phyloP scores from a whole-genome alignment of 495 filamentous ascomycete genomes.

The Penicillium chermesinum region DNA sequence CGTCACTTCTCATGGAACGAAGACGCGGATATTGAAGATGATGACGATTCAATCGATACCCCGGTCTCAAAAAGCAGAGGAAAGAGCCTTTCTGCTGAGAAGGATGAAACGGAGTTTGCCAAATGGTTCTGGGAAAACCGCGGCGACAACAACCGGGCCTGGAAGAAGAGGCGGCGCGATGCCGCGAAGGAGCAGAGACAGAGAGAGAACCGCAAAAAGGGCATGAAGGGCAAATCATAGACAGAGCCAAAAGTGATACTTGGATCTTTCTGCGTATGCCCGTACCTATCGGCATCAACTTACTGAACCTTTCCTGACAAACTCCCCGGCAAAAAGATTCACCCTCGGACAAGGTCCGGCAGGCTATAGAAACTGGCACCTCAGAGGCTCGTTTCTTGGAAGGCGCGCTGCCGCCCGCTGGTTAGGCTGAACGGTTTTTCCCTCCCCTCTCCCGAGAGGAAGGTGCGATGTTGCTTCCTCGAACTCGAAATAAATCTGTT shows the following conservation, averaged over 20 bases:
- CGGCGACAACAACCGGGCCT: constrained; percentile 82
- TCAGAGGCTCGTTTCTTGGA: background rate
- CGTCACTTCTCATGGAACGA: constrained; percentile 31
- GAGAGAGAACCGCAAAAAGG: constrained; percentile 68
- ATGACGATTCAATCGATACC: constrained; percentile 25
- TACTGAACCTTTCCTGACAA: background rate
- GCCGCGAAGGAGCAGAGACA: constrained; percentile 82
- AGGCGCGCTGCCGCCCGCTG: background rate
- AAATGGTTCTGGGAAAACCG: constrained; percentile 92
- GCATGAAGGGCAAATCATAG: constrained; percentile 42
- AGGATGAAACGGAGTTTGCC: constrained; percentile 64
- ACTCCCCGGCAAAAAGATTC: background rate
- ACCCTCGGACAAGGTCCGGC: background rate
- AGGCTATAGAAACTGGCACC: background rate
- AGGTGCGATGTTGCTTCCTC: background rate
- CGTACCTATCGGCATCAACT: background rate
- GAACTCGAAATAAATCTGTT: background rate
- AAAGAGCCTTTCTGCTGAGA: constrained; percentile 8
- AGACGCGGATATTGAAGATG: constrained; percentile 30
- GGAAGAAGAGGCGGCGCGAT: constrained; percentile 80
- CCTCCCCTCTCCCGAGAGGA: background rate
- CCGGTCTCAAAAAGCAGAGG: constrained; percentile 29
- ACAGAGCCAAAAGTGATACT: background rate
- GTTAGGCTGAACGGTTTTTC: background rate
- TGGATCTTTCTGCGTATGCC: background rate